Percentiles rank a stretch among this genome's conserved stretches.
phyloP scores from a whole-genome alignment of 140 eudicot genomes.

The Erigeron philadelphicus region DNA sequence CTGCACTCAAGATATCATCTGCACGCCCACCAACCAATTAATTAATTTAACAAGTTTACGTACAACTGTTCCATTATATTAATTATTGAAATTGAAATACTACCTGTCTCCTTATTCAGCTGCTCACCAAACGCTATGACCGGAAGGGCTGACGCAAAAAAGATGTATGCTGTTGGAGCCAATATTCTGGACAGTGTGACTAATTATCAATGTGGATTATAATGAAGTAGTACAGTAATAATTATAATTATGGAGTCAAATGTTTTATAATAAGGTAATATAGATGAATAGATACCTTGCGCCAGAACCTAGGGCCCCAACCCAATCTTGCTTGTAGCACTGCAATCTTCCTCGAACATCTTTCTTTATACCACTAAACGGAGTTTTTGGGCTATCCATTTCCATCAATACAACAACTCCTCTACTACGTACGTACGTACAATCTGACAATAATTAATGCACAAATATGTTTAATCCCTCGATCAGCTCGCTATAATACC shows the following conservation, averaged over 20 bases:
- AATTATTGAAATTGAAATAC: too few relatives aligned
- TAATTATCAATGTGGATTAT: too few relatives aligned
- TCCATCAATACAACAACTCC: constrained; percentile 28
- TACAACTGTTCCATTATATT: too few relatives aligned
- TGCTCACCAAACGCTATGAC: constrained; percentile 96
- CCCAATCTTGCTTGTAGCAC: constrained; percentile 73
- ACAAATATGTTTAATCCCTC: too few relatives aligned
- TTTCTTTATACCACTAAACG: constrained; percentile 55
- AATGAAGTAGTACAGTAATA: too few relatives aligned
- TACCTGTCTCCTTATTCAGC: constrained; percentile 85
- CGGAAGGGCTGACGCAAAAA: constrained; percentile 94
- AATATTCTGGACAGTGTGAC: constrained; percentile 75
- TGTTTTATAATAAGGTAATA: too few relatives aligned
- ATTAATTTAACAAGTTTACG: too few relatives aligned
- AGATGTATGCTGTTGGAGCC: constrained; percentile 84
- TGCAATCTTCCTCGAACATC: constrained; percentile 61
- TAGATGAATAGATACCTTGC: too few relatives aligned
- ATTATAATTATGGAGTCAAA: too few relatives aligned
- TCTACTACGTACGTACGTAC: background rate
- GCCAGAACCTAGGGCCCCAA: constrained; percentile 49
- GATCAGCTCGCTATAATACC: too few relatives aligned
- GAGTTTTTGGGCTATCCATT: constrained; percentile 51
- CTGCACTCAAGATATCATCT: constrained; percentile 76
- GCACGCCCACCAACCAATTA: too few relatives aligned
- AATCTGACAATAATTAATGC: too few relatives aligned